These are phyloP conservation scores for Cicer chorassanicum DNA, from an alignment of 306 rosid genomes.

Conservation along the genomic window DNA sequence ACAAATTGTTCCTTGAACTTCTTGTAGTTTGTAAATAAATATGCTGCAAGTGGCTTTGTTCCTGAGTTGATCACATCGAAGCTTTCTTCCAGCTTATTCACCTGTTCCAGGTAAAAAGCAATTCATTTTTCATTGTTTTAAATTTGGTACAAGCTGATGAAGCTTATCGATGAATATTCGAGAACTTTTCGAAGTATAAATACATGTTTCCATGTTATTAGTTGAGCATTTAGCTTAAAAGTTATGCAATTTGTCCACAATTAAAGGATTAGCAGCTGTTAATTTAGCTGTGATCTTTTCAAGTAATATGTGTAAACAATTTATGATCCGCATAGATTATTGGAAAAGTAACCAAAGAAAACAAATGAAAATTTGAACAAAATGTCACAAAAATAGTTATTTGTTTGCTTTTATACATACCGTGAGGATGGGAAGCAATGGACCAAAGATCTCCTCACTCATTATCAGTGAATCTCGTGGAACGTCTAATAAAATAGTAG, in stretches of 20 bases:
- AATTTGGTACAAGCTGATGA: background rate
- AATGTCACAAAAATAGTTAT: background rate
- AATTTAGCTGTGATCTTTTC: too few relatives aligned
- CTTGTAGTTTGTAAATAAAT: slow-evolving; percentile 73
- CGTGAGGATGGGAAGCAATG: slow-evolving; percentile 87
- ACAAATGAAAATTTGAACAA: slow-evolving; percentile 21
- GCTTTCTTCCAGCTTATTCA: slow-evolving; percentile 79
- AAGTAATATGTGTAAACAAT: too few relatives aligned
- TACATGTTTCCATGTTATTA: too few relatives aligned
- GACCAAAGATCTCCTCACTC: slow-evolving; percentile 94
- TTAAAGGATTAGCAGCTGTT: too few relatives aligned
- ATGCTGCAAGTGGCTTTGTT: slow-evolving; percentile 94
- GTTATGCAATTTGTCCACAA: too few relatives aligned
- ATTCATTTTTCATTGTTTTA: background rate
- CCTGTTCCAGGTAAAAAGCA: slow-evolving; percentile 56
- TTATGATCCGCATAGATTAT: background rate
- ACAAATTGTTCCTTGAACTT: slow-evolving; percentile 82
- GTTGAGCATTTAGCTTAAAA: too few relatives aligned
- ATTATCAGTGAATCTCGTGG: slow-evolving; percentile 79
- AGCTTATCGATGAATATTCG: background rate
- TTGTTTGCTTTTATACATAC: slow-evolving; percentile 52
- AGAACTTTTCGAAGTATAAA: background rate
- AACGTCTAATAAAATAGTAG: slow-evolving; percentile 83
- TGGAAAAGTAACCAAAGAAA: slow-evolving; percentile 10
- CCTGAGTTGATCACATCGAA: slow-evolving; percentile 75